These are phyloP conservation scores for Cordyceps sp. DNA, from an alignment of 2,329 filamentous ascomycete species.

Conservation along the genomic window DNA sequence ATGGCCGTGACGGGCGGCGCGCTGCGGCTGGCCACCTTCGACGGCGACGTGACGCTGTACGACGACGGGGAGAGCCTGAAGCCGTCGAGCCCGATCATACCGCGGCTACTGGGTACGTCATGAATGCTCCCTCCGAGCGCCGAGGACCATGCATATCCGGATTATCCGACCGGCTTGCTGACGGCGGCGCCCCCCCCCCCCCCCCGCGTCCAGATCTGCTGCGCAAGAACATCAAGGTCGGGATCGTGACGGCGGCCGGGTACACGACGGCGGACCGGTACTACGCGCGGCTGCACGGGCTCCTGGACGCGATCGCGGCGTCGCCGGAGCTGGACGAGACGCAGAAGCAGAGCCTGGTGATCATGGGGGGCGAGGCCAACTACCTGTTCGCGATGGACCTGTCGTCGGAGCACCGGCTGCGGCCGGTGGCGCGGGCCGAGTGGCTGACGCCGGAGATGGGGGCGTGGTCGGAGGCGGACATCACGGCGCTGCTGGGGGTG, in stretches of 20 bases:
- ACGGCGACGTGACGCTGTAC: slow-evolving; percentile 94
- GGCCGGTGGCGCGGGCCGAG: slow-evolving; percentile 44
- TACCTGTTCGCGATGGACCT: slow-evolving; percentile 75
- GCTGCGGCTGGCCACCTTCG: slow-evolving; percentile 81
- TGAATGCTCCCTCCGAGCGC: no score
- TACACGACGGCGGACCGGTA: slow-evolving; percentile 82
- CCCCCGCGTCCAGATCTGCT: slow-evolving; percentile 65
- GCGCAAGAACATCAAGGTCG: slow-evolving; percentile 62
- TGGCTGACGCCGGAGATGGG: slow-evolving; percentile 72
- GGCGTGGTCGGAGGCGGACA: slow-evolving; percentile 59
- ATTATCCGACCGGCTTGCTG: no score
- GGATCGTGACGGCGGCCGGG: slow-evolving; percentile 91
- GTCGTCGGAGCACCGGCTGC: slow-evolving; percentile 47
- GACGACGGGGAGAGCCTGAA: slow-evolving; percentile 72
- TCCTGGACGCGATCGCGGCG: slow-evolving; percentile 60
- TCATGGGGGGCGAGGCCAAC: slow-evolving; percentile 93
- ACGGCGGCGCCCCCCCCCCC: no score
- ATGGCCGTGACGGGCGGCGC: slow-evolving; percentile 73
- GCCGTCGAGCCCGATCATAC: slow-evolving; percentile 60
- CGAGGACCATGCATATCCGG: no score
- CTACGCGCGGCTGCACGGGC: slow-evolving; percentile 70
- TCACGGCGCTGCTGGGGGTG: slow-evolving; percentile 68
- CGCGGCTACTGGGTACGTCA: slow-evolving; percentile 35
- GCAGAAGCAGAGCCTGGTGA: slow-evolving; percentile 65
- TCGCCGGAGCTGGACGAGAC: slow-evolving; percentile 40